A percentile compares a stretch with the other conserved stretches of the same genome.
phyloP scores from a whole-genome alignment of 495 filamentous ascomycete species.

The Lasiosphaeria hispida region DNA sequence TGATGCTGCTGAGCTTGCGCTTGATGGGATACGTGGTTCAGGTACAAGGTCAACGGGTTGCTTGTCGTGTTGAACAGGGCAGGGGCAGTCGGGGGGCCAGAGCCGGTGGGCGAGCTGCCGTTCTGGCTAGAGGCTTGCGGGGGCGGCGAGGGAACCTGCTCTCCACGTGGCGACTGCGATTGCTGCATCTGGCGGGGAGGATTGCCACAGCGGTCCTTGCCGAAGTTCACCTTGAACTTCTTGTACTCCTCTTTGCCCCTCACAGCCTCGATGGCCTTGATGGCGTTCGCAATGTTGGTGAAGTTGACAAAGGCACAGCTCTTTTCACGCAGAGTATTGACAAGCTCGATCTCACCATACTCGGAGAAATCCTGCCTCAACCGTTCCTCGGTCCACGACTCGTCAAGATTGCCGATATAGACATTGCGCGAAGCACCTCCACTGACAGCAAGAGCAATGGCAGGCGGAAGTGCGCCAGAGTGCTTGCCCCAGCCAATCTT shows the following conservation, averaged over 20 bases:
- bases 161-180: slow-evolving; percentile 41
- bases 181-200: slow-evolving; percentile 81
- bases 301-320: slow-evolving; percentile 99
- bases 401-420: slow-evolving; percentile 96
- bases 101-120: slow-evolving; percentile 51
- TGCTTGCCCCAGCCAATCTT: slow-evolving; percentile 99
- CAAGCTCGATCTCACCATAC: slow-evolving; percentile 96
- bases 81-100: slow-evolving; percentile 40
- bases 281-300: slow-evolving; percentile 98
- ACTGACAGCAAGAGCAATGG: slow-evolving; percentile 93
- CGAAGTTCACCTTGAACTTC: slow-evolving; percentile 99
- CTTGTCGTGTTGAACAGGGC: slow-evolving; percentile 74
- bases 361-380: slow-evolving; percentile 95
- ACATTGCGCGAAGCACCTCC: slow-evolving; percentile 96
- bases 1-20: slow-evolving; percentile 73
- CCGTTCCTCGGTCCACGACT: slow-evolving; percentile 94
- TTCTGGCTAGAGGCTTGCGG: slow-evolving; percentile 52
- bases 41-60: slow-evolving; percentile 94
- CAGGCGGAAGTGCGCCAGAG: slow-evolving; percentile 92
- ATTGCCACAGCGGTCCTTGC: slow-evolving; percentile 97
- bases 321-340: slow-evolving; percentile 96
- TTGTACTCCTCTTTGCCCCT: slow-evolving; percentile 92
- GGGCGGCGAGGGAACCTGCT: slow-evolving; percentile 70
- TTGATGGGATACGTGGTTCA: slow-evolving; percentile 80
- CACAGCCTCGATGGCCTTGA: slow-evolving; percentile 97